Base-by-base conservation (phyloP, 768 basidiomycete species). In the Hirschioporus abietinus region DNA sequence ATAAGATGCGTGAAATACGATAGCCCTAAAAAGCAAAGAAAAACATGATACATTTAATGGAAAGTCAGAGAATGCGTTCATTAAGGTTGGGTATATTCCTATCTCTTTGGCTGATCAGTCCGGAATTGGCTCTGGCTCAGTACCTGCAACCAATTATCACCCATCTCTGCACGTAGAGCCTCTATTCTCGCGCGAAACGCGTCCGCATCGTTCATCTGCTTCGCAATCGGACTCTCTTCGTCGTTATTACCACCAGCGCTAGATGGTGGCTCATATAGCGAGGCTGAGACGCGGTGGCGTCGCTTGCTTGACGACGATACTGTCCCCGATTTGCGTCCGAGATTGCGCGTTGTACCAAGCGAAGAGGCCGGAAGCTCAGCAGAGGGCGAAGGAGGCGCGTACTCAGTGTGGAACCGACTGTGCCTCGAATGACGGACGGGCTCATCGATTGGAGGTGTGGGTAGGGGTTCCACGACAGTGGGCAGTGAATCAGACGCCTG, bases 101-200 rank as follows among this genome's bases (percentile, higher is more conserved):
- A 52, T 52, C 42, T 52, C 42, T 52, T 52, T 52, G 42, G 42
- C 20, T 52, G 42, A 52, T 52, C 42, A 52, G 42, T 52, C 42
- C 42, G 42, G 10, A 25, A 63, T 66, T 82, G 82, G 36, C 86
- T 87, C 78, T 91, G 89, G 67, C 86, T 91, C 71, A 91, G 88
- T 35, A 95, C 92, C 75, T 90, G 91, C 72, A 96, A 72, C 93
- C 92, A 96, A 10, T 88, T 87, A 25, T 95, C 94, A 1, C 94
- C 94, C 83, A 95, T 93, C 72, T 96, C 94, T 67, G 86, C 83
- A 75, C 92, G 88, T 74, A 96, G 72, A 20, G 88, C 88, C 79
- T 95, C 94, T 63, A 96, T 90, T 71, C 83, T 83, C 66, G 85
- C 84, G 61, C 94, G 83, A 75, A 91, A 93, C 59, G 87, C 83